Conservation (phyloP, 331 rosid genomes). For the Malus hybrid region DNA sequence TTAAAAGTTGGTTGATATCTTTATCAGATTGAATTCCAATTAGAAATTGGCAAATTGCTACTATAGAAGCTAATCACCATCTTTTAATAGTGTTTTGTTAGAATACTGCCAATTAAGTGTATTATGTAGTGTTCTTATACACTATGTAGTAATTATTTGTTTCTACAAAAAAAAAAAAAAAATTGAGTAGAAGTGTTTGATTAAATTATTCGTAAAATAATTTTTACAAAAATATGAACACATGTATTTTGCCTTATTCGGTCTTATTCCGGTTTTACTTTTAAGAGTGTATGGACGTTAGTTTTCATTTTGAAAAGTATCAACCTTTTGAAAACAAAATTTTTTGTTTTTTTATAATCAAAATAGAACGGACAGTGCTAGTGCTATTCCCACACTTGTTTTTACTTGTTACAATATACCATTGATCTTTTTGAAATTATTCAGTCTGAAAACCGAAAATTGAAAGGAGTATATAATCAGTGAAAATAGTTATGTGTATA, state of each 20-base stretch:
- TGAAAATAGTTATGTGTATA: too few species aligned
- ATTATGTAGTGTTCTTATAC: neutral
- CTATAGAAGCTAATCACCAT: neutral
- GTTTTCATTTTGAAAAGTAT: too few species aligned
- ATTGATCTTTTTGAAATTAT: too few species aligned
- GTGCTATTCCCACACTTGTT: too few species aligned
- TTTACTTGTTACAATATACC: too few species aligned
- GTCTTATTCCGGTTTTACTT: too few species aligned
- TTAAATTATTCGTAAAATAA: neutral
- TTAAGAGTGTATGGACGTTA: too few species aligned
- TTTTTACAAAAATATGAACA: too few species aligned
- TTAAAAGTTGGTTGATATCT: neutral
- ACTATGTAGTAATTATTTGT: neutral
- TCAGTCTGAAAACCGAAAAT: fast-evolving
- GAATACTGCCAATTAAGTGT: neutral
- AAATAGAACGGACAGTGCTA: too few species aligned
- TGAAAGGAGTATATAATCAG: fast-evolving
- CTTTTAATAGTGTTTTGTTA: neutral
- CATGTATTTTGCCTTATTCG: too few species aligned
- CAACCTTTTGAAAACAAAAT: neutral
- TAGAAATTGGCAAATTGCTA: neutral
- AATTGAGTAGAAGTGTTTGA: too few species aligned
- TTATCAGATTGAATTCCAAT: neutral
- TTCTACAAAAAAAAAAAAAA: too few species aligned
- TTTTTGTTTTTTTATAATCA: neutral